Base-by-base conservation (phyloP, 306 rosid genomes). In the Vigna hirtella region DNA sequence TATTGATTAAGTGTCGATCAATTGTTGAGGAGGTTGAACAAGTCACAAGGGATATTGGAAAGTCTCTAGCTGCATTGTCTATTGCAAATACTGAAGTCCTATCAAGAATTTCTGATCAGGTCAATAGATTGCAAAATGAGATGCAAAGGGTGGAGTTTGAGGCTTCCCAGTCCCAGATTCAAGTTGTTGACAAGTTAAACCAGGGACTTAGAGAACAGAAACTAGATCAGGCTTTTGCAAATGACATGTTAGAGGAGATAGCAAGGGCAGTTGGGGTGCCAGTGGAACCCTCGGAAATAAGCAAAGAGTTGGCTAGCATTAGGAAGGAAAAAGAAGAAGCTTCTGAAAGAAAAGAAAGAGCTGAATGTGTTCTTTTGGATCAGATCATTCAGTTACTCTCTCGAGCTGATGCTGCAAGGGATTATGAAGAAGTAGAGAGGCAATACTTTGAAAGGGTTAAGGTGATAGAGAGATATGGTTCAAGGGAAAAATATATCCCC, bases 201-300 rank as follows among this genome's bases (percentile, higher is more conserved):
- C 90, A 89, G 65, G 98, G 89, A 59, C 88, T 93, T 12, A 70
- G 64, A 72, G 96, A 89, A 52, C 94, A 90, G 85, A 89, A 85
- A 51, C 87, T n/a, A 3, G 92, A 89, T 76, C 96, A 88, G 64
- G 89, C 83, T 86, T 90, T 93, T 34, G 98, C 98, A 11, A 93
- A 93, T 76, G 83, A 80, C 75, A 89, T 93, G 76, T 88, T 90
- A 17, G 91, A 86, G 63, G 85, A 85, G 79, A 88, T 93, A 63
- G 96, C 98, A 0, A 87, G 61, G 73, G 98, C 86, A 10, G 98
- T 90, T 81, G 98, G 98, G n/a, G 96, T 93, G 50, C 94, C 94
- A 0, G 79, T 93, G 34, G 96, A 89, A 66, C 96, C 97, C n/a
- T 83, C 87, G 0, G 90, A 82, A 89, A 93, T 93, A 81, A 73